These are phyloP conservation scores for Colletotrichum incanum DNA, from an alignment of 2,329 filamentous ascomycete genomes.

Conservation along the genomic window DNA sequence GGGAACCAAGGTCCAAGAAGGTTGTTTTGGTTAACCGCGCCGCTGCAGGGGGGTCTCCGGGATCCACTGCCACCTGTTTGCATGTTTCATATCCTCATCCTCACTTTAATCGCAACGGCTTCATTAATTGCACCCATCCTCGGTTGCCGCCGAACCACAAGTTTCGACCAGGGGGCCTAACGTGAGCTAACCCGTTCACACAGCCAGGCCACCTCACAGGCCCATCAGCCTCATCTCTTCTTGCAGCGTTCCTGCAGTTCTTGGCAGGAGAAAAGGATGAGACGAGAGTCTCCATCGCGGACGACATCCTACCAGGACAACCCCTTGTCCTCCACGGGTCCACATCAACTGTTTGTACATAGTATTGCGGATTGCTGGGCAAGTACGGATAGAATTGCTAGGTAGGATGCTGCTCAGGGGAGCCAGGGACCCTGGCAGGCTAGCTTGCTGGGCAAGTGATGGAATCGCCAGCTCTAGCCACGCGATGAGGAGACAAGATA, in stretches of 20 bases:
- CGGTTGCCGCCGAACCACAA: constrained; percentile 40
- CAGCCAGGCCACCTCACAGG: neutral
- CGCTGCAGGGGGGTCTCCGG: constrained; percentile 29
- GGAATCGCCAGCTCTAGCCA: constrained; percentile 43
- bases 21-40: constrained; percentile 41
- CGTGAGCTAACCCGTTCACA: neutral
- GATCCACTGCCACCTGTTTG: constrained; percentile 34
- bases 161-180: constrained; percentile 16
- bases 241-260: constrained; percentile 33
- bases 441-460: constrained; percentile 18
- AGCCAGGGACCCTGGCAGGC: constrained; percentile 5
- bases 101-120: constrained; percentile 41
- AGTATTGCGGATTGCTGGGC: constrained; percentile 15
- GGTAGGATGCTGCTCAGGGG: neutral
- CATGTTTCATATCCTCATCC: constrained; percentile 35
- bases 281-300: constrained; percentile 34
- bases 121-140: constrained; percentile 34
- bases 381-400: constrained; percentile 13
- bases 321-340: constrained; percentile 22
- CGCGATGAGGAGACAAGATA: constrained; percentile 29
- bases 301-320: constrained; percentile 1
- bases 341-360: constrained; percentile 15
- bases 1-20: constrained; percentile 33
- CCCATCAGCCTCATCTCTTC: constrained; percentile 38
- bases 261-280: constrained; percentile 40